phyloP scores from a whole-genome alignment of 352 stramenopile genomes.

The Globisporangium spiculum region DNA sequence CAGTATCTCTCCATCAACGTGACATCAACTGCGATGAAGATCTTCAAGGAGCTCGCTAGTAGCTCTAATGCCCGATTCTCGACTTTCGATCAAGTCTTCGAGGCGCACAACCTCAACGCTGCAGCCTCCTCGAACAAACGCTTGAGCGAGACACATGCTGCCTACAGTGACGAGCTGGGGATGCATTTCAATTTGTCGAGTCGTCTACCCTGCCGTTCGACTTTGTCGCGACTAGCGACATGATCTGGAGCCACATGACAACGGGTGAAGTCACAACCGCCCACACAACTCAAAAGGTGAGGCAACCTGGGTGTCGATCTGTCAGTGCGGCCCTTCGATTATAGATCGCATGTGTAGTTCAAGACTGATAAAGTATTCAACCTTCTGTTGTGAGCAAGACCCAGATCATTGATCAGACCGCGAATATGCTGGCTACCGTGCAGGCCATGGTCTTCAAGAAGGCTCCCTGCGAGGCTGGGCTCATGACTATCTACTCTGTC shows the following conservation, averaged over 20 bases:
- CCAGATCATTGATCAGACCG: constrained; percentile 17
- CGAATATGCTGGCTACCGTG: constrained; percentile 13
- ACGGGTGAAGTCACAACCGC: constrained; percentile 26
- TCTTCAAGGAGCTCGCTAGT: constrained; percentile 20
- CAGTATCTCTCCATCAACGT: constrained; percentile 1
- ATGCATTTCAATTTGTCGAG: neutral
- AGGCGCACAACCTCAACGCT: constrained; percentile 18
- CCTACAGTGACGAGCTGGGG: constrained; percentile 28
- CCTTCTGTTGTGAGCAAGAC: neutral
- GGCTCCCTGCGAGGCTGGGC: neutral
- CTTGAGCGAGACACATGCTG: constrained; percentile 26
- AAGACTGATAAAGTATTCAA: neutral
- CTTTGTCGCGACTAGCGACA: constrained; percentile 20
- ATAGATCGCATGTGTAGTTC: neutral
- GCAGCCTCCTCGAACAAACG: constrained; percentile 22
- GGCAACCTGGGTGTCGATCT: neutral
- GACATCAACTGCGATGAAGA: constrained; percentile 19
- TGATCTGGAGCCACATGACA: constrained; percentile 26
- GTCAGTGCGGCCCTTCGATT: neutral
- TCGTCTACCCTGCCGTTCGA: constrained; percentile 31
- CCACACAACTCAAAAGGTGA: constrained; percentile 15
- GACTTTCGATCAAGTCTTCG: constrained; percentile 20
- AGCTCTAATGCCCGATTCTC: constrained; percentile 22
- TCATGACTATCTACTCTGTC: constrained; percentile 11
- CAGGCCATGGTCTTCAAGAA: neutral